phyloP scores from a whole-genome alignment of 305 asterid genomes.

The Rubia balearica region DNA sequence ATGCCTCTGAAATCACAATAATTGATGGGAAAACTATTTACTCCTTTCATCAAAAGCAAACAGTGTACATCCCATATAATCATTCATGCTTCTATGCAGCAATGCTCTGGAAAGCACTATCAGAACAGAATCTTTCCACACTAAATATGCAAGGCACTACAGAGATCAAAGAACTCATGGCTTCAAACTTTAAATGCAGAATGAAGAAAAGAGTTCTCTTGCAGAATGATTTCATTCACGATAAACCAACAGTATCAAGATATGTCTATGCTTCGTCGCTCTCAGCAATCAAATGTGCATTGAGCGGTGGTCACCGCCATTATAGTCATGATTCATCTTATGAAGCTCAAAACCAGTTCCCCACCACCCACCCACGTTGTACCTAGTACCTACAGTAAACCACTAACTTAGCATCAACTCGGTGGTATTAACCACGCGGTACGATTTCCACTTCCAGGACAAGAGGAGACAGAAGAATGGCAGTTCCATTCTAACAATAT shows the following conservation, averaged over 20 bases:
- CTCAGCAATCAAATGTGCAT: not conserved
- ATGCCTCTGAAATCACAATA: not conserved
- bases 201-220: not conserved
- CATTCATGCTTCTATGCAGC: not conserved
- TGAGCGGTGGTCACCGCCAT: constrained; percentile 3
- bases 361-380: not conserved
- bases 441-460: not conserved
- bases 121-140: not conserved
- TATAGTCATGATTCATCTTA: not conserved
- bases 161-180: not conserved
- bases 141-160: not conserved
- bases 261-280: not conserved
- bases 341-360: not conserved
- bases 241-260: too few species aligned
- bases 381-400: not conserved
- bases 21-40: not conserved
- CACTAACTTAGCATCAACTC: not conserved
- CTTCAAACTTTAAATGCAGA: not conserved
- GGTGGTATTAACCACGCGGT: not conserved
- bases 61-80: not conserved
- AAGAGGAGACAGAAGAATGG: not conserved
- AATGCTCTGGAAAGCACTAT: not conserved
- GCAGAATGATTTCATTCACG: not conserved
- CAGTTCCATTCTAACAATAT: not conserved
- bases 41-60: not conserved